phyloP scores from a whole-genome alignment of 306 rosid genomes.

The Datisca glomerata region DNA sequence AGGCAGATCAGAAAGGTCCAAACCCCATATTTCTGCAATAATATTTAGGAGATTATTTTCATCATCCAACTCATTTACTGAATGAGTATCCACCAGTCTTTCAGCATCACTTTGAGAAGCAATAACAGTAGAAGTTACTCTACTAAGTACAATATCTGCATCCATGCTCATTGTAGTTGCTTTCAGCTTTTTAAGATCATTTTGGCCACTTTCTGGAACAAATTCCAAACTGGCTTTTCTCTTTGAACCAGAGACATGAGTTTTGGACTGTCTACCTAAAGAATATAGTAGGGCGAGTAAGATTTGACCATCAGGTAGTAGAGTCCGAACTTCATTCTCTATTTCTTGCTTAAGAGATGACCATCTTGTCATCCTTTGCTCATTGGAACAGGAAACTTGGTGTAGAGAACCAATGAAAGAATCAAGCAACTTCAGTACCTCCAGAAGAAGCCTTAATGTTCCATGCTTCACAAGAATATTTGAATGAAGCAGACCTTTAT shows the following conservation, averaged over 20 bases:
- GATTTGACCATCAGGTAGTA: conserved; percentile 80
- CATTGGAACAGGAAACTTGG: conserved; percentile 15
- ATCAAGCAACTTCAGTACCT: conserved; percentile 54
- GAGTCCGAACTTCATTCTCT: conserved; percentile 52
- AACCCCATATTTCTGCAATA: conserved; percentile 64
- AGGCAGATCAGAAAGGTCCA: conserved; percentile 22
- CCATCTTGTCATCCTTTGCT: conserved; percentile 12
- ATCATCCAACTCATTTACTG: conserved; percentile 23
- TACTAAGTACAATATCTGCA: conserved; percentile 59
- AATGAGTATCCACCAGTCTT: conserved; percentile 17
- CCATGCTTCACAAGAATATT: conserved; percentile 68
- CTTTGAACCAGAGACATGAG: conserved; percentile 25
- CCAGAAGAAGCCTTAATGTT: conserved; percentile 70
- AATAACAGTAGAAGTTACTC: conserved; percentile 30
- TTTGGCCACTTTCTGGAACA: conserved; percentile 20
- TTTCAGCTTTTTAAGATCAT: conserved; percentile 40
- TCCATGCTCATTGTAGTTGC: conserved; percentile 26
- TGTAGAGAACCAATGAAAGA: conserved; percentile 36
- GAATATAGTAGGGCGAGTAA: conserved; percentile 54
- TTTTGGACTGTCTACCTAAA: conserved; percentile 36
- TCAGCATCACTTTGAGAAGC: conserved; percentile 17
- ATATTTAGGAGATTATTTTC: conserved; percentile 29
- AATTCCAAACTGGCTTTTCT: conserved; percentile 26
- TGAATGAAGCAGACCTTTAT: conserved; percentile 70
- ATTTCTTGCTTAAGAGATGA: conserved; percentile 48